Evolutionary conservation across 495 filamentous ascomycete genomes (phyloP), one percentile per base, ranked within the genome.

Genomic region (Daldinia vernicosa): DNA sequence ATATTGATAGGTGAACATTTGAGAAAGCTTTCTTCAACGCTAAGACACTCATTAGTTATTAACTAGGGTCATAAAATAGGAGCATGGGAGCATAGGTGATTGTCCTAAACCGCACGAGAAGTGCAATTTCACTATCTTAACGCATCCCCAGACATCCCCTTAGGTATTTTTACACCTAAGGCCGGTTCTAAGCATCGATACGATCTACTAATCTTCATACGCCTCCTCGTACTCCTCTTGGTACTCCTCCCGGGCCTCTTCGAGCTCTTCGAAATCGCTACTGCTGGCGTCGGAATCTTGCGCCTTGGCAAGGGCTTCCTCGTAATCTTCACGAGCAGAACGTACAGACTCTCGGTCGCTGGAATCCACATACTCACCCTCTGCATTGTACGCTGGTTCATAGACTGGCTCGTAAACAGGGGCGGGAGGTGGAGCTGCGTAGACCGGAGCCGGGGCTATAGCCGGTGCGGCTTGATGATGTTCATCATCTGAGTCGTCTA

Each of bases 161-260:
- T 12, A 14, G 28, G n/a, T 9, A 37, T 12, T 45, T 19, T 8
- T 17, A 24, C 12, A 47, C 19, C 43, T 19, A 47, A 47, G 27
- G n/a, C 27, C 12, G n/a, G 15, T 1, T 17, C 39, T 9, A 60
- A 32, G 28, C 26, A 54, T 19, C 17, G 22, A 28, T 33, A 35
- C 14, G 15, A 51, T 27, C 4, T 17, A 76, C 17, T 83, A 80
- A 12, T 84, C 81, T 26, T 80, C 80, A 55, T 85, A 86, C 0
- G 76, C 74, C 64, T 83, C 82, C 71, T 87, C 86, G 30, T 81
- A 78, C 62, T 84, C 82, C 50, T 84, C 82, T 32, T 81, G 69
- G 35, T 84, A 82, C 74, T 84, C 81, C 33, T 84, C 77, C 7
- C 77, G 69, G 3, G 81, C 81, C 66, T 84, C 81, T 60, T 81